These are phyloP conservation scores for Phlegmacium glaucopus DNA, from an alignment of 768 basidiomycete species.

Conservation along the genomic window DNA sequence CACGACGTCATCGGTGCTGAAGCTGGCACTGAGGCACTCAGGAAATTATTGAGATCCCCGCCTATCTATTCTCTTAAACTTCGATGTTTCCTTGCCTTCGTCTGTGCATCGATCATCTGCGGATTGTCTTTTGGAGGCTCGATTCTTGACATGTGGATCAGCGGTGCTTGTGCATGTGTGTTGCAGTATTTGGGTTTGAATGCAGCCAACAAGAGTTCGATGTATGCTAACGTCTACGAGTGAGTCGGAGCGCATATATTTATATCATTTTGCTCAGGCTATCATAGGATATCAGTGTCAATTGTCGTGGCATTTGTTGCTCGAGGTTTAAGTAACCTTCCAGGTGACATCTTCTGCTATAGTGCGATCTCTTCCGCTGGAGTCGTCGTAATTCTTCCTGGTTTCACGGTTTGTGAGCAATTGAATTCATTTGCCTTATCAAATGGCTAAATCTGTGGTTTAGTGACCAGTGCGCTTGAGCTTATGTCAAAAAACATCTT, in stretches of 20 bases:
- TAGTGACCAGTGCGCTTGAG: conserved; percentile 78
- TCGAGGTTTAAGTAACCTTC: conserved; percentile 72
- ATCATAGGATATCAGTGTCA: conserved; percentile 73
- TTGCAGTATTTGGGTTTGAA: conserved; percentile 80
- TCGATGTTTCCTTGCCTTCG: conserved; percentile 73
- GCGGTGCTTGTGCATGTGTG: conserved; percentile 62
- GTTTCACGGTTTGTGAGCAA: conserved; percentile 75
- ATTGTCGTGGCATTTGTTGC: conserved; percentile 84
- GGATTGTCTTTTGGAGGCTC: conserved; percentile 81
- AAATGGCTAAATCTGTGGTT: background rate
- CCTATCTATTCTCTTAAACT: conserved; percentile 66
- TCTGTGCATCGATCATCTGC: conserved; percentile 78
- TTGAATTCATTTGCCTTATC: conserved; percentile 2
- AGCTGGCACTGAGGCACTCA: conserved; percentile 69
- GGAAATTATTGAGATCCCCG: conserved; percentile 55
- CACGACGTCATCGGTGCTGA: conserved; percentile 77
- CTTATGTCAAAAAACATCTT: conserved; percentile 78
- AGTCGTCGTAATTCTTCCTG: conserved; percentile 87
- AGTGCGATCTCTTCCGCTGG: conserved; percentile 87
- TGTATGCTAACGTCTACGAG: conserved; percentile 97
- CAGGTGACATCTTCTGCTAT: conserved; percentile 79
- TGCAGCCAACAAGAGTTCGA: conserved; percentile 79
- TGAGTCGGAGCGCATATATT: conserved; percentile 35
- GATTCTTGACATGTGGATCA: conserved; percentile 80
- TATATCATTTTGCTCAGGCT: background rate